Evolutionary conservation across 202 grass and related monocot genomes (phyloP), one percentile per base, ranked within the genome.

Genomic region (Carex arenaria): DNA sequence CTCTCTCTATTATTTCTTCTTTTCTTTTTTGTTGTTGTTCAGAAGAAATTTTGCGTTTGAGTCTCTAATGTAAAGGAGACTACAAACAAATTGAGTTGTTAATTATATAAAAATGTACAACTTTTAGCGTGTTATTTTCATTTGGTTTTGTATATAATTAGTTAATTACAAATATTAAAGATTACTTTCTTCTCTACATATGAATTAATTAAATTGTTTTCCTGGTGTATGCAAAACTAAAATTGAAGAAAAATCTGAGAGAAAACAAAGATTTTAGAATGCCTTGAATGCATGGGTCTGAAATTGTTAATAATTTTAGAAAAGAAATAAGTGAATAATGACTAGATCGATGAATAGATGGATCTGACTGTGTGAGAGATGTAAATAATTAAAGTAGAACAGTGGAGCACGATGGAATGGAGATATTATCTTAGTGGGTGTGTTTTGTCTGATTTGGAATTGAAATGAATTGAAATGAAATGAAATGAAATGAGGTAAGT

Each of bases 61-160:
- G 6, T 22, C 31, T 64, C 32, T 65, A 43, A 26, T 17, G 8
- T 31, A 62, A 61, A 55, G 5, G 9, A 20, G 56, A 47, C 26
- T 55, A 19, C 52, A 65, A 72, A 40, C 36, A 61, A 80, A 65
- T 47, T 59, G 72, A 69, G 71, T 32, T 88, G 61, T 4, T 38
- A 38, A 40, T 40, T 36, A 81, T 82, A 81, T 82, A 49, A 72
- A 70, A 75, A 66, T 87, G 64, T 85, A 78, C 54, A 85, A 60
- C 5, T 54, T 83, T 75, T 64, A 84, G 69, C 55, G 64, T 76
- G 43, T 15, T 64, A 72, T 62, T 17, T 77, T 68, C 18, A 64
- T n/a, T 65, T 82, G 12, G 32, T 54, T 43, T 47, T 63, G 12
- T 47, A 54, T 87, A 22, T 62, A 63, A 10, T 64, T 63, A n/a